These are phyloP conservation scores for Fusarium redolens DNA, from an alignment of 2,329 filamentous ascomycete species.

Conservation along the genomic window DNA sequence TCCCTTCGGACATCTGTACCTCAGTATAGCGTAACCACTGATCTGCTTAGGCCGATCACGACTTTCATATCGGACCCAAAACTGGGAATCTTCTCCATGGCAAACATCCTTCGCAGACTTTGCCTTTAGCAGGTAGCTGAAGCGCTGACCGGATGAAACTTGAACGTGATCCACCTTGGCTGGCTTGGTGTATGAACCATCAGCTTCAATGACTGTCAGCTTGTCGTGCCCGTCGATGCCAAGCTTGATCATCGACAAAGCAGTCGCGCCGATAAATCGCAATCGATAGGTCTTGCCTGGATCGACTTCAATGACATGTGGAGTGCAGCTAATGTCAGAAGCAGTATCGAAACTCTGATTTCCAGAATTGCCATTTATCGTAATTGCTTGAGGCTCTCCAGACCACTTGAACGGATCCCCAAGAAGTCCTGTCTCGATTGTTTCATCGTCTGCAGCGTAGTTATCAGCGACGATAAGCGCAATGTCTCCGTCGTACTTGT, in stretches of 20 bases:
- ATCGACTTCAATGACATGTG: slow-evolving; percentile 25
- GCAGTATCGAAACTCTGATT: slow-evolving; percentile 23
- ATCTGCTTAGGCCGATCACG: slow-evolving; percentile 25
- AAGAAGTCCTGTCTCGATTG: slow-evolving; percentile 62
- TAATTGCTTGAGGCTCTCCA: slow-evolving; percentile 62
- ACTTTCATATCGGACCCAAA: slow-evolving; percentile 32
- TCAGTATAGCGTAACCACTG: slow-evolving; percentile 21
- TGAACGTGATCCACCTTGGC: slow-evolving; percentile 12
- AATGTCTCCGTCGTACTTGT: slow-evolving; percentile 71
- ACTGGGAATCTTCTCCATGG: not conserved
- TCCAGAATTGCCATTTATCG: slow-evolving; percentile 39
- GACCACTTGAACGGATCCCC: slow-evolving; percentile 65
- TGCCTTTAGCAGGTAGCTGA: slow-evolving; percentile 19
- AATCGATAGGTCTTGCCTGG: slow-evolving; percentile 16
- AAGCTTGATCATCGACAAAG: slow-evolving; percentile 23
- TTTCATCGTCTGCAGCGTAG: slow-evolving; percentile 64
- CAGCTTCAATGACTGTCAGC: slow-evolving; percentile 25
- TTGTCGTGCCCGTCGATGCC: slow-evolving; percentile 11
- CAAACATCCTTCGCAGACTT: not conserved
- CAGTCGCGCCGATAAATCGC: slow-evolving; percentile 24
- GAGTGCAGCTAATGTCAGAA: slow-evolving; percentile 15
- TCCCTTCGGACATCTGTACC: not conserved
- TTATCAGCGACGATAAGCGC: slow-evolving; percentile 64
- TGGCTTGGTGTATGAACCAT: slow-evolving; percentile 27
- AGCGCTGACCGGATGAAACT: slow-evolving; percentile 23